These are phyloP conservation scores for Spathaspora sp. DNA, from an alignment of 805 yeast genomes.

Conservation along the genomic window DNA sequence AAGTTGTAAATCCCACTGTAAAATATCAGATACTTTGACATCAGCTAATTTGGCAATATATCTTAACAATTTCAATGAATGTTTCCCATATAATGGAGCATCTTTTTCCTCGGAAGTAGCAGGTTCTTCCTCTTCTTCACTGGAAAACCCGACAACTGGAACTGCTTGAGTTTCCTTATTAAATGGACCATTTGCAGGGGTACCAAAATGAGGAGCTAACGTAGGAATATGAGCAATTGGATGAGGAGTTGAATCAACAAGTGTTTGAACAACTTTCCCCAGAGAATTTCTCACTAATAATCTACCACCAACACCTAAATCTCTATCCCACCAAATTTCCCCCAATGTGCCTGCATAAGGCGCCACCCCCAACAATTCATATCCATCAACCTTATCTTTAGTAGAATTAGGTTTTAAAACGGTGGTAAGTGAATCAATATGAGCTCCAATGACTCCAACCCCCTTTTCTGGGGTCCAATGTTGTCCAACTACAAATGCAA, in stretches of 20 bases:
- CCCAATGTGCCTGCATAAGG: slow-evolving; percentile 75
- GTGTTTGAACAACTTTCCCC: slow-evolving; percentile 35
- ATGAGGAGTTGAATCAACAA: slow-evolving; percentile 58
- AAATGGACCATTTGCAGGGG: slow-evolving; percentile 63
- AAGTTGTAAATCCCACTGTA: slow-evolving; percentile 72
- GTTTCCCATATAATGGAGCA: slow-evolving; percentile 68
- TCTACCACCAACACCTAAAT: slow-evolving; percentile 80
- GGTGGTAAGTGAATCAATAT: slow-evolving; percentile 68
- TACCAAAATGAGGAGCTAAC: slow-evolving; percentile 85
- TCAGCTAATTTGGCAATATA: slow-evolving; percentile 61
- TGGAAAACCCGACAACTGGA: slow-evolving; percentile 68
- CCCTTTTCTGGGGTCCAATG: slow-evolving; percentile 64
- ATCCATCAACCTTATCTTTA: slow-evolving; percentile 64
- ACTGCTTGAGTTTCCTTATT: slow-evolving; percentile 75
- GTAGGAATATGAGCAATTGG: slow-evolving; percentile 82
- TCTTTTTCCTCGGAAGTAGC: slow-evolving; percentile 53
- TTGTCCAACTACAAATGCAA: slow-evolving; percentile 67
- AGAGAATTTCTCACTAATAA: slow-evolving; percentile 45
- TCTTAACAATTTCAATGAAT: slow-evolving; percentile 63
- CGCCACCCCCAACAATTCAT: slow-evolving; percentile 75
- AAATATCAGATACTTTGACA: slow-evolving; percentile 56
- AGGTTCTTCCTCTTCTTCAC: slow-evolving; percentile 30
- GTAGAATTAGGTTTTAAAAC: slow-evolving; percentile 70
- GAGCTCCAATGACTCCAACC: slow-evolving; percentile 70
- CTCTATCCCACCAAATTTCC: slow-evolving; percentile 78